Conservation (phyloP, 495 filamentous ascomycete species). For the Lophium mytilinum region DNA sequence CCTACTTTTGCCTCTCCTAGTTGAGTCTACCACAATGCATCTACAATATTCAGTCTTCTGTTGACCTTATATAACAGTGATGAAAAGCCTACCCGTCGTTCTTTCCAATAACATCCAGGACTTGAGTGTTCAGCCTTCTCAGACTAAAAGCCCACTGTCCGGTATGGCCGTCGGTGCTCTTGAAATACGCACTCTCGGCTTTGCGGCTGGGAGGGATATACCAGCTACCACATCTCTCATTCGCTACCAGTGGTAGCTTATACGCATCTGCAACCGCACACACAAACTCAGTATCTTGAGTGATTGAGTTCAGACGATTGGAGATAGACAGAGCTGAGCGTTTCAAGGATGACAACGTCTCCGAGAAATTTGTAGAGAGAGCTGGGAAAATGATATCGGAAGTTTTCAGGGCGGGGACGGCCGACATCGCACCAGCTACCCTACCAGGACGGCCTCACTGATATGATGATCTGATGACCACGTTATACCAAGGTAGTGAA, state of each 20-base stretch:
- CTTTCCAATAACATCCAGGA: conserved; percentile 54
- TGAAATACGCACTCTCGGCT: conserved; percentile 78
- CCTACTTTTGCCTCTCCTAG: conserved; percentile 74
- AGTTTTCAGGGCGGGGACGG: conserved; percentile 1
- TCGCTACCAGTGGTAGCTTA: conserved; percentile 74
- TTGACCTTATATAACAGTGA: conserved; percentile 2
- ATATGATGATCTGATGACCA: no score
- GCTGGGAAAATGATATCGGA: conserved; percentile 32
- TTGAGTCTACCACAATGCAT: conserved; percentile 93
- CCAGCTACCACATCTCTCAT: conserved; percentile 93
- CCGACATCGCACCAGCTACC: no score
- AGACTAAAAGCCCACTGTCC: conserved; percentile 84
- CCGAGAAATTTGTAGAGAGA: conserved; percentile 11
- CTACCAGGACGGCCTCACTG: no score
- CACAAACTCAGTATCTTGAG: conserved; percentile 31
- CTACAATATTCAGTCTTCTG: conserved; percentile 34
- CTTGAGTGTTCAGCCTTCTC: conserved; percentile 72
- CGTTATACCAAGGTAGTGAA: no score
- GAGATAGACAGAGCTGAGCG: conserved; percentile 65
- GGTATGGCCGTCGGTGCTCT: conserved; percentile 91
- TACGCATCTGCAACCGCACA: conserved; percentile 30
- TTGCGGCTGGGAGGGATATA: conserved; percentile 68
- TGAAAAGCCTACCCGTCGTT: conserved; percentile 53
- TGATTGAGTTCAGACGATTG: conserved; percentile 62
- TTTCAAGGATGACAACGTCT: conserved; percentile 51